phyloP scores from a whole-genome alignment of 495 filamentous ascomycete genomes.

The Friedmanniomyces simplex region DNA sequence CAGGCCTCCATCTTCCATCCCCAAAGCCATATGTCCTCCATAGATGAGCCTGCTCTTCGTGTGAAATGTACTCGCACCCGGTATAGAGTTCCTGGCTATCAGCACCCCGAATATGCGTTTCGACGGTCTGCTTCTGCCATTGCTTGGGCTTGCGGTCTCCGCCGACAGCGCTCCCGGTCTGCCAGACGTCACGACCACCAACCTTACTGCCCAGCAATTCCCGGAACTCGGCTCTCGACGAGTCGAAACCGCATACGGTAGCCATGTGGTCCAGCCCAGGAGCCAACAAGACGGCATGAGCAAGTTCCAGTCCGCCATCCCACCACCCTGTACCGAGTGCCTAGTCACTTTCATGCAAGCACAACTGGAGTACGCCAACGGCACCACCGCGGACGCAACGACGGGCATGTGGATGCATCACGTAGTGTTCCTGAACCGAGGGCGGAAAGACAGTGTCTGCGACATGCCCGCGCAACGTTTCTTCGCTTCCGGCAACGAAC shows the following conservation, averaged over 20 bases:
- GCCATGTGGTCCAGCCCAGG: background rate
- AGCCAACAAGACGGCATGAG: constrained; percentile 6
- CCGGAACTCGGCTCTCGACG: background rate
- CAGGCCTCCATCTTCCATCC: too few species aligned
- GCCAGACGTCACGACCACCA: background rate
- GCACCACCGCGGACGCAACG: constrained; percentile 10
- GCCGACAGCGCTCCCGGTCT: too few species aligned
- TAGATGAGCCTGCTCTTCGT: too few species aligned
- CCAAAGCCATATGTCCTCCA: too few species aligned
- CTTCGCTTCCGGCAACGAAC: constrained; percentile 20
- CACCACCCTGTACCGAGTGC: constrained; percentile 3
- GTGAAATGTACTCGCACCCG: too few species aligned
- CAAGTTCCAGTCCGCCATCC: background rate
- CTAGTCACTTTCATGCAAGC: constrained; percentile 10
- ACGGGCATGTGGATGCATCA: constrained; percentile 21
- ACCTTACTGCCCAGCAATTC: background rate
- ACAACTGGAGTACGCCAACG: constrained; percentile 13
- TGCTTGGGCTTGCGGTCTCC: too few species aligned
- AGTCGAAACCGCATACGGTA: background rate
- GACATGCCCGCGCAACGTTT: background rate
- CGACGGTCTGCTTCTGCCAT: too few species aligned
- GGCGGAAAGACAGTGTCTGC: background rate
- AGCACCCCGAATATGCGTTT: too few species aligned
- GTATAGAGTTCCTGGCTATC: too few species aligned
- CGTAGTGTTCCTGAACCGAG: constrained; percentile 7